Percentiles rank a stretch among this genome's conserved stretches.
Evolutionary conservation across 352 stramenopile genomes (phyloP).

Genomic region (Phytophthora quininea): DNA sequence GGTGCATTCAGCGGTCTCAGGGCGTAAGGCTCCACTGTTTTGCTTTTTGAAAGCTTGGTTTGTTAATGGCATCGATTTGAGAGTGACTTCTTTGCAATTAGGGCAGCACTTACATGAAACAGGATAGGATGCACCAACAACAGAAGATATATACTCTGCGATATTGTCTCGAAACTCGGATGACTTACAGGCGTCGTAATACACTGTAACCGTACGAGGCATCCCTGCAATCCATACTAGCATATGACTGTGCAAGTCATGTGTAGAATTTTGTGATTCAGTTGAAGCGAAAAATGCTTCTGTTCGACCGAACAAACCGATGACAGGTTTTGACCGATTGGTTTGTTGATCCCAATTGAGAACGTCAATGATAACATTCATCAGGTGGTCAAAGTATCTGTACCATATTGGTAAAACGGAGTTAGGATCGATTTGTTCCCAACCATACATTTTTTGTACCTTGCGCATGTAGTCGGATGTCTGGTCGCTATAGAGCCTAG

Average conservation of each 20-base stretch:
- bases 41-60: not conserved
- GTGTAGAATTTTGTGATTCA: constrained; percentile 8
- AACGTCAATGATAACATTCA: constrained; percentile 5
- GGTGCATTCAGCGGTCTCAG: not conserved
- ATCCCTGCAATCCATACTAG: constrained; percentile 6
- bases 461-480: constrained; percentile 1
- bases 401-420: too few species aligned
- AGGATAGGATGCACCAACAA: not conserved
- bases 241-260: constrained; percentile 11
- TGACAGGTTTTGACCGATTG: not conserved
- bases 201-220: not conserved
- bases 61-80: not conserved
- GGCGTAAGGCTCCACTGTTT: not conserved
- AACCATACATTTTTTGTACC: too few species aligned
- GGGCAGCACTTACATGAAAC: not conserved
- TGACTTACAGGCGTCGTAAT: constrained; percentile 1
- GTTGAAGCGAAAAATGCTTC: not conserved
- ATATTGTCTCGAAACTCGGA: not conserved
- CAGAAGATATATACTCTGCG: not conserved
- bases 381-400: constrained; percentile 8
- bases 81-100: not conserved
- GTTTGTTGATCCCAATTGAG: constrained; percentile 12
- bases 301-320: constrained; percentile 3
- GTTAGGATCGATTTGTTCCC: too few species aligned
- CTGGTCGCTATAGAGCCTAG: constrained; percentile 3